Conservation (phyloP, 2,329 filamentous ascomycete genomes). For the Coniochaeta sp. region DNA sequence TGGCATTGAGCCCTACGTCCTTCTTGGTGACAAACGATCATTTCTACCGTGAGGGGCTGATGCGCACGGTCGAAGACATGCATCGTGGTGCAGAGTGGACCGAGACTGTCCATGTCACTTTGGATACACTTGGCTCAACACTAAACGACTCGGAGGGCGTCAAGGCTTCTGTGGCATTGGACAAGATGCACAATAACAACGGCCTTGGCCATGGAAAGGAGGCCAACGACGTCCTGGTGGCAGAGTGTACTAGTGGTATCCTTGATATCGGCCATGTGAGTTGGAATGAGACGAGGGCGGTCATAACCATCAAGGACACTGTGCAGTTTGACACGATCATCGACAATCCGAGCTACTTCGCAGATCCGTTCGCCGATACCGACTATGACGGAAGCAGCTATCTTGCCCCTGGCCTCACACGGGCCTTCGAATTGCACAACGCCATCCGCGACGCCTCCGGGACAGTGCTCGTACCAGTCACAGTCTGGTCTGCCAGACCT, state of each 20-base stretch:
- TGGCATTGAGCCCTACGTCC: constrained; percentile 35
- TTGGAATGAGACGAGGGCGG: constrained; percentile 14
- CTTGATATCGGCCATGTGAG: constrained; percentile 32
- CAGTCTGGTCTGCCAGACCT: constrained; percentile 35
- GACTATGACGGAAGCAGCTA: constrained; percentile 45
- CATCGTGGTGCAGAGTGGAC: constrained; percentile 38
- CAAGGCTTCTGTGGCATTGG: constrained; percentile 33
- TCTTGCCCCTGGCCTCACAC: constrained; percentile 39
- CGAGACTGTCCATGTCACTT: constrained; percentile 36
- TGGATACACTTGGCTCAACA: constrained; percentile 16
- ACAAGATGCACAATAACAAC: constrained; percentile 45
- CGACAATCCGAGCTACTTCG: constrained; percentile 54
- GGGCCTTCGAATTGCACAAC: constrained; percentile 27
- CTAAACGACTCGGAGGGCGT: constrained; percentile 26
- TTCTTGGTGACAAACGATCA: constrained; percentile 58
- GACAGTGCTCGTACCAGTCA: constrained; percentile 30
- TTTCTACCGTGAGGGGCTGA: constrained; percentile 37
- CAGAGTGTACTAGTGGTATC: constrained; percentile 34
- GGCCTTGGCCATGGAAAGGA: constrained; percentile 44
- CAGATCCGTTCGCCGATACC: constrained; percentile 39
- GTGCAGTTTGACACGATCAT: constrained; percentile 36
- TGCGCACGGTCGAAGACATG: constrained; percentile 40
- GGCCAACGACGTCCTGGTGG: constrained; percentile 32
- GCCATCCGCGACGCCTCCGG: constrained; percentile 25
- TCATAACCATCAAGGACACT: constrained; percentile 32